phyloP scores from a whole-genome alignment of 768 basidiomycete genomes.

The Cyathus striatus region DNA sequence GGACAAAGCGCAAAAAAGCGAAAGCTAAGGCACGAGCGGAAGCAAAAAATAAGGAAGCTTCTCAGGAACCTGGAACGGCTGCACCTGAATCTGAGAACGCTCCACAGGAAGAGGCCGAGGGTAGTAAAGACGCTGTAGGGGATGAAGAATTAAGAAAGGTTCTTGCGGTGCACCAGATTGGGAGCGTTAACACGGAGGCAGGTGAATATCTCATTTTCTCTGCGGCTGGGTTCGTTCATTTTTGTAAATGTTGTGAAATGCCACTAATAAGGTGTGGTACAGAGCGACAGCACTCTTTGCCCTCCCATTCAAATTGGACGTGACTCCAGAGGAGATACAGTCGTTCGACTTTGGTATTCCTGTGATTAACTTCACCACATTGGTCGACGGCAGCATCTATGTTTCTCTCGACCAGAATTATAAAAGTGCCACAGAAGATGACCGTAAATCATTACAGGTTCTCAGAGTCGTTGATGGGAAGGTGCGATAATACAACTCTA shows the following conservation, averaged over 20 bases:
- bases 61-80: neutral
- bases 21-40: conserved; percentile 16
- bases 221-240: conserved; percentile 59
- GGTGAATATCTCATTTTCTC: conserved; percentile 52
- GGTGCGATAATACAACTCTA: too few species aligned
- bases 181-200: neutral
- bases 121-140: too few species aligned
- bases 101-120: conserved; percentile 6
- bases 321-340: conserved; percentile 2
- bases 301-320: conserved; percentile 10
- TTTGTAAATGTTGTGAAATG: neutral
- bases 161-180: conserved; percentile 6
- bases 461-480: too few species aligned
- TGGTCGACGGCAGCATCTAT: conserved; percentile 14
- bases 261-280: neutral
- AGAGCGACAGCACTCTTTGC: conserved; percentile 71
- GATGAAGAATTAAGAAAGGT: conserved; percentile 5
- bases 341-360: conserved; percentile 16
- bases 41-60: conserved; percentile 13
- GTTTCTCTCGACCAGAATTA: conserved; percentile 1
- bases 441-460: too few species aligned
- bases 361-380: conserved; percentile 13
- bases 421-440: too few species aligned
- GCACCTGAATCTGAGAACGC: conserved; percentile 9
- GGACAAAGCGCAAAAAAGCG: conserved; percentile 14